Evolutionary conservation across 1,139 yeast genomes (phyloP).

Genomic region (Hanseniaspora sp.): DNA sequence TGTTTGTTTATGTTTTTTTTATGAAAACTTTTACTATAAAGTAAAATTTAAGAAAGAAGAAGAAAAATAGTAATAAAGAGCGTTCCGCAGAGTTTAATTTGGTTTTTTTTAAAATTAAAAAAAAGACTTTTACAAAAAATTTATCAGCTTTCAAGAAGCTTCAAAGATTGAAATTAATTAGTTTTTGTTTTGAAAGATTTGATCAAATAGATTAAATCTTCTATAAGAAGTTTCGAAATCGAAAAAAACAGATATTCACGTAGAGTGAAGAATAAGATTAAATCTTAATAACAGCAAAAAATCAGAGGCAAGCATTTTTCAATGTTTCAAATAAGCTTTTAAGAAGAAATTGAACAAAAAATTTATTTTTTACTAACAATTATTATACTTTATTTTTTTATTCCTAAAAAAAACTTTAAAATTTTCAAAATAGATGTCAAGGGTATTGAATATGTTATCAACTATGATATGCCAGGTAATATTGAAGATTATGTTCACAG

Average conservation of each 20-base stretch:
- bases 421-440: slow-evolving; percentile 60
- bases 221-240: too few species aligned
- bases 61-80: not conserved
- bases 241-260: too few species aligned
- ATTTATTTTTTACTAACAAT: slow-evolving; percentile 15
- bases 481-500: slow-evolving; percentile 83
- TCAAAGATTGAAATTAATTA: too few species aligned
- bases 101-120: too few species aligned
- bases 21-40: not conserved
- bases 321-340: not conserved
- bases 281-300: too few species aligned
- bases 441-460: slow-evolving; percentile 86
- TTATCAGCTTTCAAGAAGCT: too few species aligned
- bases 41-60: not conserved
- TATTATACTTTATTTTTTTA: not conserved
- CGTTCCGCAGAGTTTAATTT: not conserved
- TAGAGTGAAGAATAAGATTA: too few species aligned
- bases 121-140: too few species aligned
- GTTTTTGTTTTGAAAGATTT: too few species aligned
- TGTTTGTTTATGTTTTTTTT: not conserved
- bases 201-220: too few species aligned
- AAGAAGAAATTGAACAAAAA: not conserved
- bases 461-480: slow-evolving; percentile 96
- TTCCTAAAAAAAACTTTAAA: not conserved
- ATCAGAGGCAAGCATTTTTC: not conserved